Evolutionary conservation across 192 early-diverging fungal genomes (phyloP).

Genomic region (Coemansia sp.): DNA sequence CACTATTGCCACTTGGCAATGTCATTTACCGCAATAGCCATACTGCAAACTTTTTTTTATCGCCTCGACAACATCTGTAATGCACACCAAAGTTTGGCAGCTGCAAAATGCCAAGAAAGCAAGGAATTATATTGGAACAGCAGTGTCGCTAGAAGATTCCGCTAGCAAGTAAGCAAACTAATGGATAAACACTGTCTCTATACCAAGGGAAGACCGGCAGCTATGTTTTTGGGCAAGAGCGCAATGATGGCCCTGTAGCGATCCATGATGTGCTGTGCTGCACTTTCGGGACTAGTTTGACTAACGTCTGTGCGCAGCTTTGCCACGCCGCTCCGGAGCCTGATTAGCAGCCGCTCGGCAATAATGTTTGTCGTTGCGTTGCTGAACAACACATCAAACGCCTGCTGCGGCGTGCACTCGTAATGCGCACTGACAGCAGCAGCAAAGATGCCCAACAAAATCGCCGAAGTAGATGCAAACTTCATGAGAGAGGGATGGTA

Average conservation of each 20-base stretch:
- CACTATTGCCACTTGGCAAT: background rate
- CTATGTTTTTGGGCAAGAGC: constrained; percentile 19
- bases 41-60: too few relatives aligned
- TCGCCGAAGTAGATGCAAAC: background rate
- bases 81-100: too few relatives aligned
- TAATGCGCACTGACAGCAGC: constrained; percentile 18
- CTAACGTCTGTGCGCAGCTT: constrained; percentile 8
- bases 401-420: constrained; percentile 35
- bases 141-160: too few relatives aligned
- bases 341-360: constrained; percentile 18
- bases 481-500: too few relatives aligned
- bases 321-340: constrained; percentile 15
- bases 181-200: background rate
- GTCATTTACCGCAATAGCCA: too few relatives aligned
- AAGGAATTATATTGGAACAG: too few relatives aligned
- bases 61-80: too few relatives aligned
- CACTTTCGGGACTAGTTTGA: constrained; percentile 8
- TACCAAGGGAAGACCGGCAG: constrained; percentile 10
- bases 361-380: constrained; percentile 20
- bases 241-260: constrained; percentile 19
- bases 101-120: too few relatives aligned
- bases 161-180: too few relatives aligned
- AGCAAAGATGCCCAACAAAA: constrained; percentile 3
- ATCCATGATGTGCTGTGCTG: constrained; percentile 17
- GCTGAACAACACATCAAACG: constrained; percentile 34